These are phyloP conservation scores for Blastocystis sp. DNA, from an alignment of 352 stramenopile genomes.

Conservation along the genomic window DNA sequence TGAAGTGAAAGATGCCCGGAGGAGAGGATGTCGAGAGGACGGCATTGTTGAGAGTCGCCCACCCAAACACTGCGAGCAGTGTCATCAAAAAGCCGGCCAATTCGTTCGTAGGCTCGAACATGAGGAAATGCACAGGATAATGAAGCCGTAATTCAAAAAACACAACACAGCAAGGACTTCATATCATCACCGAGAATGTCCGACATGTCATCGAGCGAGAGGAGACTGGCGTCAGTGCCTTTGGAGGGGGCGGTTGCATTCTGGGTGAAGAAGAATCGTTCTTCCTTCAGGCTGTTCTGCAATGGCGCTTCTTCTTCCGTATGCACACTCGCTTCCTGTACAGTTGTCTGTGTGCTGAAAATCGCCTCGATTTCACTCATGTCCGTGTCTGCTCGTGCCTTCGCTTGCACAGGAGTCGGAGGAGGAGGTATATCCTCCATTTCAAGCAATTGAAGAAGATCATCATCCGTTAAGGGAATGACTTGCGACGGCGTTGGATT, in stretches of 20 bases:
- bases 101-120: constrained; percentile 37
- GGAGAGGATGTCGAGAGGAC: constrained; percentile 38
- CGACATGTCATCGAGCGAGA: constrained; percentile 49
- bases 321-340: neutral
- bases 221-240: neutral
- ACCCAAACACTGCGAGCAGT: constrained; percentile 13
- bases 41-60: constrained; percentile 61
- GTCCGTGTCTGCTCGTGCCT: neutral
- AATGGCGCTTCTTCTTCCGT: neutral
- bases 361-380: constrained; percentile 6
- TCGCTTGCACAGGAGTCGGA: neutral
- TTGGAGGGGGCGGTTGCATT: too few relatives aligned
- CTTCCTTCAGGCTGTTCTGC: constrained; percentile 45
- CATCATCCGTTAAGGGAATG: neutral
- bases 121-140: neutral
- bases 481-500: neutral
- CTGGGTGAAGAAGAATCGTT: constrained; percentile 20
- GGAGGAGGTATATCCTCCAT: constrained; percentile 21
- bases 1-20: constrained; percentile 50
- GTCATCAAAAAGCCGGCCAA: constrained; percentile 3
- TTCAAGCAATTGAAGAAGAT: constrained; percentile 35
- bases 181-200: constrained; percentile 50
- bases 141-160: neutral
- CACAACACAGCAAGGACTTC: constrained; percentile 11
- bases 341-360: neutral